Evolutionary conservation across 768 basidiomycete genomes (phyloP).

Genomic region (Podaxis sp.): DNA sequence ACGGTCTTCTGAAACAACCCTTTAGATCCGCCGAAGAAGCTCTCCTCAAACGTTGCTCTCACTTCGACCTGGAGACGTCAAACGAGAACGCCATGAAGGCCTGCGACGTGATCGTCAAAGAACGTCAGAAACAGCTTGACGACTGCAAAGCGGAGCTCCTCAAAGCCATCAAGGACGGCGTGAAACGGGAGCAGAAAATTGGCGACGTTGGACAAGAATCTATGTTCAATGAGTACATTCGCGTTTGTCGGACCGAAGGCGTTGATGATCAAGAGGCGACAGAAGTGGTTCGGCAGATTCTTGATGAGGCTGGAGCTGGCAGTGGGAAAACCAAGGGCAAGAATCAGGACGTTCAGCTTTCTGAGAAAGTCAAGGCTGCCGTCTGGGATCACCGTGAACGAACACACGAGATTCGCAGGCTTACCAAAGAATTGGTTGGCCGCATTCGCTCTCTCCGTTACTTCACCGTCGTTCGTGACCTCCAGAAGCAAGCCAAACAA

Average conservation of each 20-base stretch:
- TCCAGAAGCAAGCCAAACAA: conserved; percentile 70
- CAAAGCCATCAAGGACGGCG: conserved; percentile 59
- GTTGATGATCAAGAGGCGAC: conserved; percentile 80
- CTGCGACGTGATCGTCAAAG: conserved; percentile 87
- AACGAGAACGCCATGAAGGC: conserved; percentile 84
- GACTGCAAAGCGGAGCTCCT: conserved; percentile 76
- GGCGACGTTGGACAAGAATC: conserved; percentile 65
- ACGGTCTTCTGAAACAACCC: neutral
- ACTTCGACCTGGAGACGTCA: conserved; percentile 80
- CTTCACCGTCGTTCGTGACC: conserved; percentile 87
- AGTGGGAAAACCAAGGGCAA: conserved; percentile 46
- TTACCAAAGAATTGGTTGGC: conserved; percentile 87
- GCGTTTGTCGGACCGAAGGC: conserved; percentile 66
- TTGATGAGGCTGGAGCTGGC: conserved; percentile 58
- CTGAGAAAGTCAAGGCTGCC: conserved; percentile 55
- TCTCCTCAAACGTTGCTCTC: conserved; percentile 91
- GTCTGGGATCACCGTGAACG: conserved; percentile 85
- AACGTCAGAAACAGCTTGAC: conserved; percentile 75
- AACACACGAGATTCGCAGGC: conserved; percentile 78
- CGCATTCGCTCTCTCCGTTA: conserved; percentile 89
- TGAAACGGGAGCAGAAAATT: conserved; percentile 67
- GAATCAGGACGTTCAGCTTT: conserved; percentile 54
- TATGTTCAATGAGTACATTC: conserved; percentile 76
- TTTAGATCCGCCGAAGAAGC: conserved; percentile 86
- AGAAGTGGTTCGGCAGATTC: conserved; percentile 51